phyloP scores from a whole-genome alignment of 495 filamentous ascomycete genomes.

The Penicillium pancosmium region DNA sequence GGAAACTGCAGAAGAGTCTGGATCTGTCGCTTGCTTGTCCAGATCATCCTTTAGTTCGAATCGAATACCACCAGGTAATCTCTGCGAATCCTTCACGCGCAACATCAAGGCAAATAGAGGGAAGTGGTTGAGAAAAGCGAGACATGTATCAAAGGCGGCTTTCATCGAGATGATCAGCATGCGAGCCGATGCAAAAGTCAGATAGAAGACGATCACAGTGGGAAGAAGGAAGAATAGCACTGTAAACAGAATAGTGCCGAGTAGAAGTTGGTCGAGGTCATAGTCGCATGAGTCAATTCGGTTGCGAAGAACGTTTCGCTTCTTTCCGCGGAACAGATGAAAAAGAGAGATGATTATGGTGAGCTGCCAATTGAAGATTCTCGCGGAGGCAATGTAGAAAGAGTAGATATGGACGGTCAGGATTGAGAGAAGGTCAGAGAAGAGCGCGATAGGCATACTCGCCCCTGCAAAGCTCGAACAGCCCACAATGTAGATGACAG shows the following conservation, averaged over 20 bases:
- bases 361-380: constrained; percentile 98
- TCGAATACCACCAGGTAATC: constrained; percentile 89
- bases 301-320: constrained; percentile 94
- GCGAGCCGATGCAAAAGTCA: constrained; percentile 91
- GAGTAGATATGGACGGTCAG: constrained; percentile 95
- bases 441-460: constrained; percentile 94
- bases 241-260: constrained; percentile 96
- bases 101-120: constrained; percentile 97
- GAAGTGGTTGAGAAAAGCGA: constrained; percentile 97
- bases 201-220: constrained; percentile 93
- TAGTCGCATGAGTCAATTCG: constrained; percentile 99
- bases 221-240: constrained; percentile 93
- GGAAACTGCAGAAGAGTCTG: constrained; percentile 53
- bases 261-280: constrained; percentile 93
- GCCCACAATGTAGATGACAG: constrained; percentile 89
- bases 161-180: constrained; percentile 95
- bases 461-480: constrained; percentile 94
- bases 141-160: constrained; percentile 81
- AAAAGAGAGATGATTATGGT: constrained; percentile 95
- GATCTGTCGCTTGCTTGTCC: constrained; percentile 26
- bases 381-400: constrained; percentile 94
- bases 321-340: constrained; percentile 97
- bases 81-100: constrained; percentile 86
- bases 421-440: constrained; percentile 91
- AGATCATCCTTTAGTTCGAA: constrained; percentile 77